Evolutionary conservation across 345 rosid genomes (phyloP), one percentile per base, ranked within the genome.

Genomic region (Murraya paniculata): DNA sequence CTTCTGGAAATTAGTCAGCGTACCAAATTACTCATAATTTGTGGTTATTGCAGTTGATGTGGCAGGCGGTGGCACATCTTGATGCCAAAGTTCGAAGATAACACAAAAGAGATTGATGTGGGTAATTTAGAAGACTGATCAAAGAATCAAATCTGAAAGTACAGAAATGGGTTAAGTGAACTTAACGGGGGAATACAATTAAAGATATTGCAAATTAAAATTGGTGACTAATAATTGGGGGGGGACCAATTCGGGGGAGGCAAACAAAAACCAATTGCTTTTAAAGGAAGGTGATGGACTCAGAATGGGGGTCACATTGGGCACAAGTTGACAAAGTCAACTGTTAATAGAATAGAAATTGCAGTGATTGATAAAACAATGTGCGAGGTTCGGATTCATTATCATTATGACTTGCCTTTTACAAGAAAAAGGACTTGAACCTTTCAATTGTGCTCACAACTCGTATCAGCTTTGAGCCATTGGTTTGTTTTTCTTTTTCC

Each of bases 341-440:
- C 22, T 11, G 53, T 67, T 7, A 39, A 67, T 59, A 25, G 30
- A 25, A n/a, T 60, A 39, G 2, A 61, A 39, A 21, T n/a, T 59
- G 30, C 2, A 38, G 6, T 9, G 36, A 65, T 25, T 19, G 45
- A 78, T 45, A 35, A 64, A 73, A 7, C 73, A 75, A 33, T 59
- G 8, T 0, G 48, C n/a, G 18, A 4, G 56, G 69, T 68, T 70
- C 73, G 39, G 10, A 50, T 35, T 13, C 70, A 64, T 50, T 13
- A 35, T 62, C 73, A 61, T 67, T 66, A 16, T 45, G 50, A 19
- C 19, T 30, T 62, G 10, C 80, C 79, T 82, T 82, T 82, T 78
- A 18, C 59, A 53, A 28, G 73, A 68, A 85, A 82, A 82, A 56
- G 31, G 85, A 80, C 85, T 58, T 33, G 1, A 41, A 60, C 39